Conservation (phyloP, 1,139 yeast species). For the Diutina siamensis region DNA sequence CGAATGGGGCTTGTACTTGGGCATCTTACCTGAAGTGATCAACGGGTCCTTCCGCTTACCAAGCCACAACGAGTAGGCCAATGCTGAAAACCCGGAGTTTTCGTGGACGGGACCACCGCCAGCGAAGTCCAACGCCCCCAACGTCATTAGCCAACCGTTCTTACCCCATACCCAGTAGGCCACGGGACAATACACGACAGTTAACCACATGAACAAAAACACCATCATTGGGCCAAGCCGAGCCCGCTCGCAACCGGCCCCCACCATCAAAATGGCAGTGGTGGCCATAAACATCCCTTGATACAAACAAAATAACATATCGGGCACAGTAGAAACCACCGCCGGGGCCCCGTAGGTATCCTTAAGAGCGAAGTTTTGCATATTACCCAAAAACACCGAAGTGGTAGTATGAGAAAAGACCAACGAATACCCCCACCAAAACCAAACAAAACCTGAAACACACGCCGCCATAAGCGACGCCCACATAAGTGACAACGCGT, state of each 20-base stretch:
- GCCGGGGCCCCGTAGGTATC: constrained; percentile 75
- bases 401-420: constrained; percentile 63
- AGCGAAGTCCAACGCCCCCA: constrained; percentile 90
- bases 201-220: constrained; percentile 84
- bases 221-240: constrained; percentile 94
- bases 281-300: constrained; percentile 95
- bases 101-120: constrained; percentile 99
- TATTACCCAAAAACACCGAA: constrained; percentile 65
- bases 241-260: constrained; percentile 98
- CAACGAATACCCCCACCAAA: constrained; percentile 92
- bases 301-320: constrained; percentile 75
- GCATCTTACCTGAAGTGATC: constrained; percentile 48
- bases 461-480: constrained; percentile 86
- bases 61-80: constrained; percentile 80
- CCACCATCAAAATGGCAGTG: constrained; percentile 87
- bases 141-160: constrained; percentile 71
- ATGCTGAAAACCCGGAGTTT: constrained; percentile 87
- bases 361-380: constrained; percentile 69
- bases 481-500: constrained; percentile 84
- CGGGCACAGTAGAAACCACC: constrained; percentile 62
- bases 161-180: constrained; percentile 98
- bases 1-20: constrained; percentile 86
- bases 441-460: constrained; percentile 84
- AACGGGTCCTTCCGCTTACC: constrained; percentile 88
- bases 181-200: constrained; percentile 89